Evolutionary conservation across 2,329 filamentous ascomycete species (phyloP), one percentile per base, ranked within the genome.

Genomic region (Stromatinia cepivora): DNA sequence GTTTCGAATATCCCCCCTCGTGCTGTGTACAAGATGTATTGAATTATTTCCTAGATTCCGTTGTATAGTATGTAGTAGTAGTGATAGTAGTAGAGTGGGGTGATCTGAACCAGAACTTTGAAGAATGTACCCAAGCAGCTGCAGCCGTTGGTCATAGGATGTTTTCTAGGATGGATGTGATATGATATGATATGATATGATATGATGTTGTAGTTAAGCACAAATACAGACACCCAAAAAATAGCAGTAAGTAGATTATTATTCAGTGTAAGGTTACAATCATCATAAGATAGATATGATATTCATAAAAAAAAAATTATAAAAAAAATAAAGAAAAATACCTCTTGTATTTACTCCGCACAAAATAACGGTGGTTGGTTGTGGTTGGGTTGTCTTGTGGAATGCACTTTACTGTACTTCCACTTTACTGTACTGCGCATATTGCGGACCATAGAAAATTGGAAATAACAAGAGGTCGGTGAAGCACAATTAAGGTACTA

Each of bases 371-470:
- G 53, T 56, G 53, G 53, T 56, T 56, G 53, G 53, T 34, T 56
- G 31, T 56, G 11, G 53, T 28, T 56, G 31, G 53, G 53, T 36
- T 56, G 31, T 56, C 13, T 34, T 28, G 53, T 34, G 53, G 31
- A 56, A n/a, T 56, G 53, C 36, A 39, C 36, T 39, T 39, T 56
- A 17, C 28, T 34, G 28, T 8, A 34, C 25, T 20, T 56, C 53
- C 53, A 56, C 53, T 34, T 56, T 20, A 56, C 45, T 11, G 15
- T 42, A 25, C 45, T 48, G 59, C 45, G 59, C 59, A 62, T 48
- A 62, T 50, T 63, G 45, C 59, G 59, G 31, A 50, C 59, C 59
- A 50, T 50, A n/a, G 20, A 52, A 63, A 62, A 63, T 25, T 63
- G 31, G 25, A 62, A 63, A 50, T 63, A 31, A 39, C 10, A 22